These are phyloP conservation scores for Wickerhamiella parazyma DNA, from an alignment of 805 yeast species.

Conservation along the genomic window DNA sequence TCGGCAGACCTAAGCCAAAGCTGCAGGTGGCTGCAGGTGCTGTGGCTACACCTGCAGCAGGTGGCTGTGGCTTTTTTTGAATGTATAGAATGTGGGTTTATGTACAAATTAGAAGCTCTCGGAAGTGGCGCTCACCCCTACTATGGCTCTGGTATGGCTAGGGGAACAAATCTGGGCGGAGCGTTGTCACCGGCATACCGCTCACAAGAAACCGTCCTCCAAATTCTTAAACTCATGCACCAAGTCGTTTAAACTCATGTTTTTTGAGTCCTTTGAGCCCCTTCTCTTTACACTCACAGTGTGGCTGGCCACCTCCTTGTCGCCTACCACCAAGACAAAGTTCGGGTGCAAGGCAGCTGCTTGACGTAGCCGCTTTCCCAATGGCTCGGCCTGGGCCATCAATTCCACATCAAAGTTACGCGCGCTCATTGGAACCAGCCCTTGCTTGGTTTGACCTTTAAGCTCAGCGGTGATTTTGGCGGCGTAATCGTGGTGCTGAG, in stretches of 20 bases:
- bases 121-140: too few relatives aligned
- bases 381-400: constrained; percentile 61
- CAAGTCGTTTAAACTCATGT: constrained; percentile 38
- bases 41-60: too few relatives aligned
- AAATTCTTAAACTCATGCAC: constrained; percentile 38
- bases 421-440: constrained; percentile 36
- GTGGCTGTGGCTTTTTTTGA: too few relatives aligned
- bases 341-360: constrained; percentile 64
- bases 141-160: too few relatives aligned
- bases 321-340: constrained; percentile 77
- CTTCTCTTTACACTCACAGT: constrained; percentile 53
- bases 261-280: constrained; percentile 32
- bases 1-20: too few relatives aligned
- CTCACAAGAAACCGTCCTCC: constrained; percentile 34
- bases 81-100: too few relatives aligned
- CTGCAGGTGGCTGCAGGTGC: too few relatives aligned
- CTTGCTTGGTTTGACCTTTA: background rate
- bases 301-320: constrained; percentile 51
- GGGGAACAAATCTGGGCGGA: too few relatives aligned
- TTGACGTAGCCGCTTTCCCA: constrained; percentile 68
- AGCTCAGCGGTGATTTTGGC: constrained; percentile 30
- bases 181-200: too few relatives aligned
- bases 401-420: constrained; percentile 61
- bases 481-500: constrained; percentile 45
- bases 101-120: too few relatives aligned